phyloP scores from a whole-genome alignment of 495 filamentous ascomycete genomes.

The Aspergillus saccharolyticus region DNA sequence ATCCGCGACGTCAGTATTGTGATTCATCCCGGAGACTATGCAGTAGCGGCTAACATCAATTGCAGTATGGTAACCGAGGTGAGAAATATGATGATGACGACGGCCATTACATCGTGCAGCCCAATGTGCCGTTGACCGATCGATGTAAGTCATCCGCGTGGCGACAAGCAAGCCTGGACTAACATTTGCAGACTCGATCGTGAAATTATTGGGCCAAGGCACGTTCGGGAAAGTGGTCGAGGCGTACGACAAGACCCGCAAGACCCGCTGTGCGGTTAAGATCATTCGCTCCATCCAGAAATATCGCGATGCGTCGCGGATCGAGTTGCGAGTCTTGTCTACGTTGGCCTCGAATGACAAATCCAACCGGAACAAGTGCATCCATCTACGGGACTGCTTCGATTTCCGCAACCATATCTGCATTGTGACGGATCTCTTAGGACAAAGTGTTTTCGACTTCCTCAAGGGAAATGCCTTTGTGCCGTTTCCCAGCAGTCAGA shows the following conservation, averaged over 20 bases:
- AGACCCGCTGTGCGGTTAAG: constrained; percentile 85
- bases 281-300: constrained; percentile 98
- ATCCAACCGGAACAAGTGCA: constrained; percentile 91
- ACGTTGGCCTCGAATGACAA: constrained; percentile 87
- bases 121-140: constrained; percentile 76
- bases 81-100: constrained; percentile 88
- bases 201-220: constrained; percentile 85
- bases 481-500: constrained; percentile 98
- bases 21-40: background rate
- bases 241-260: constrained; percentile 70
- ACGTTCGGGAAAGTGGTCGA: constrained; percentile 98
- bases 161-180: constrained; percentile 9
- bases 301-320: constrained; percentile 93
- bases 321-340: constrained; percentile 87
- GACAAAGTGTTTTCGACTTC: constrained; percentile 98
- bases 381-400: constrained; percentile 95
- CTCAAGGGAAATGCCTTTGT: constrained; percentile 91
- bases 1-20: constrained; percentile 72
- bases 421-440: constrained; percentile 94
- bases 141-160: constrained; percentile 62
- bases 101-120: constrained; percentile 88
- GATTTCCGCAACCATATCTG: constrained; percentile 97
- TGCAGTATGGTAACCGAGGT: constrained; percentile 40
- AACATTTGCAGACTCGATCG: constrained; percentile 67
- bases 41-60: constrained; percentile 16